Evolutionary conservation across 495 filamentous ascomycete species (phyloP).

Genomic region (Xylaria intraflava): DNA sequence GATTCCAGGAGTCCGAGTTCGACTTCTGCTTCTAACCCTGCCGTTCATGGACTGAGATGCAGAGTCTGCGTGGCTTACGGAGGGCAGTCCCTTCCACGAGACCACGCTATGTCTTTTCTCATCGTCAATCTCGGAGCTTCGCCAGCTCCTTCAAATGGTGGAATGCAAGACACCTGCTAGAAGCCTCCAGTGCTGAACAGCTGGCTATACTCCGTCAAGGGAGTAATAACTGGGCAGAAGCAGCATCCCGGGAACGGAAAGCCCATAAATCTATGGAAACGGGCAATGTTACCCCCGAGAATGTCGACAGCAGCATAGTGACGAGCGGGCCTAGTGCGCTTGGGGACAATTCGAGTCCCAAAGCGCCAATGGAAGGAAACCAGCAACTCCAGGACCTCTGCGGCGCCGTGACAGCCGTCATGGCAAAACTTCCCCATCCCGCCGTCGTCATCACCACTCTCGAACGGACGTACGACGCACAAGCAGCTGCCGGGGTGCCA

Average conservation of each 20-base stretch:
- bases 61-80: conserved; percentile 23
- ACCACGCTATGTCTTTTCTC: conserved; percentile 14
- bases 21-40: conserved; percentile 11
- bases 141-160: neutral
- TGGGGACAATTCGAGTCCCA: conserved; percentile 10
- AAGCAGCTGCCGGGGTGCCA: conserved; percentile 22
- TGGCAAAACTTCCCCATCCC: conserved; percentile 65
- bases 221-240: neutral
- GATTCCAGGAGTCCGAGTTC: conserved; percentile 6
- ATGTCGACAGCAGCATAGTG: neutral
- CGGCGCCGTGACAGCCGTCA: conserved; percentile 50
- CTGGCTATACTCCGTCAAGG: neutral
- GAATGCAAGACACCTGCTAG: neutral
- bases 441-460: conserved; percentile 65
- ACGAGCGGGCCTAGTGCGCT: conserved; percentile 13
- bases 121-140: neutral
- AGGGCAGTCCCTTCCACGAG: conserved; percentile 19
- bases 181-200: neutral
- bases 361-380: conserved; percentile 10
- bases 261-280: neutral
- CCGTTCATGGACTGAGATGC: conserved; percentile 31
- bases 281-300: neutral
- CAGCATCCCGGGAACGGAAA: neutral
- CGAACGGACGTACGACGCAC: conserved; percentile 19
- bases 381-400: conserved; percentile 14